A percentile compares a stretch with the other conserved stretches of the same genome.
phyloP scores from a whole-genome alignment of 2,329 filamentous ascomycete species.

The Lasiodiplodia sp. region DNA sequence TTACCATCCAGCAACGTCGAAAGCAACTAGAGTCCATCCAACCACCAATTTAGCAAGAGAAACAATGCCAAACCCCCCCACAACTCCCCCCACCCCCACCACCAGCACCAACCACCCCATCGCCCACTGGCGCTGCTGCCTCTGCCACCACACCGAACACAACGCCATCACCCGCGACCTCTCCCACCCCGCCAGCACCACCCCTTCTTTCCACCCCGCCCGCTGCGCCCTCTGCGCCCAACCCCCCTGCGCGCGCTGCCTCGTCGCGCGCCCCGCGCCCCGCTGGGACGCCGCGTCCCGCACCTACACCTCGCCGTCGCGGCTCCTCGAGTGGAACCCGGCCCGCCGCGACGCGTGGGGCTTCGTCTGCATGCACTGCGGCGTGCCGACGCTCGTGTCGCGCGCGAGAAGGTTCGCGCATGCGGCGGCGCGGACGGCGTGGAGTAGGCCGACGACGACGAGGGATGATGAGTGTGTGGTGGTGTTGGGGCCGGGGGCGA shows the following conservation, averaged over 20 bases:
- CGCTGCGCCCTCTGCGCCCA: neutral
- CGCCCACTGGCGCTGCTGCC: constrained; percentile 18
- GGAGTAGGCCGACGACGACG: neutral
- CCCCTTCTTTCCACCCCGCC: neutral
- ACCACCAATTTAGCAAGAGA: neutral
- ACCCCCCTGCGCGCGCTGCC: neutral
- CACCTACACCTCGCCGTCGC: neutral
- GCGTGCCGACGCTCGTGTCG: neutral
- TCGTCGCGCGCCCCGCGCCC: neutral
- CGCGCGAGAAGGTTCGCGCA: too few relatives aligned
- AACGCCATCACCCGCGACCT: neutral
- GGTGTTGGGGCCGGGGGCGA: neutral
- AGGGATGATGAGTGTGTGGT: neutral
- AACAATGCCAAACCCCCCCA: neutral
- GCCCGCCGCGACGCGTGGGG: neutral
- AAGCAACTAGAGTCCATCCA: neutral
- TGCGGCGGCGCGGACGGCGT: neutral
- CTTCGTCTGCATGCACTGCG: constrained; percentile 8
- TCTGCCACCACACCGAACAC: neutral
- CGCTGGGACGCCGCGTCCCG: neutral
- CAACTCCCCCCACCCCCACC: too few relatives aligned
- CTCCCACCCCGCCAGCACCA: neutral
- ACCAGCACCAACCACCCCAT: neutral
- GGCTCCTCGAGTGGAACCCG: neutral
- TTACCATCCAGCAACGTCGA: neutral